Percentiles rank a stretch among this genome's conserved stretches.
Conservation (phyloP, 1,284 basidiomycete genomes). For the Takashimella koratensis region DNA sequence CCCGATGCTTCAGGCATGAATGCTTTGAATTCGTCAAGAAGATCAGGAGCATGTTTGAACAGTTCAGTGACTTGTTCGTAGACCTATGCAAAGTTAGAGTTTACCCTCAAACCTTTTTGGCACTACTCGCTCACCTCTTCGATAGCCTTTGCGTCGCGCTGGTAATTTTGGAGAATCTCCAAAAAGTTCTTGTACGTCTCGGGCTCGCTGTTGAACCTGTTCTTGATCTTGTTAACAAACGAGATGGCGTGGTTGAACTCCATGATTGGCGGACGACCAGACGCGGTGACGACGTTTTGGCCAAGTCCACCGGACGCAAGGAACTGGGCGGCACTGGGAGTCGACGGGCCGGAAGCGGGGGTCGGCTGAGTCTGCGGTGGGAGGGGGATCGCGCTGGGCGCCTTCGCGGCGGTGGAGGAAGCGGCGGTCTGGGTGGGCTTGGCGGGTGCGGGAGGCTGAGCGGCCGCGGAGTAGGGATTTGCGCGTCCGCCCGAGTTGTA, state of each 20-base stretch:
- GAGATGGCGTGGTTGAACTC: slow-evolving; percentile 98
- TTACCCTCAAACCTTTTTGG: too few species aligned
- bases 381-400: slow-evolving; percentile 16
- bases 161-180: slow-evolving; percentile 96
- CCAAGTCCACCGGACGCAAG: slow-evolving; percentile 27
- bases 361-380: slow-evolving; percentile 23
- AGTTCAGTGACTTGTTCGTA: slow-evolving; percentile 88
- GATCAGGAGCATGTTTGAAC: slow-evolving; percentile 88
- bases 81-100: too few species aligned
- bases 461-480: slow-evolving; percentile 12
- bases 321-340: slow-evolving; percentile 38
- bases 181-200: slow-evolving; percentile 98
- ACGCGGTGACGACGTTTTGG: not conserved
- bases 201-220: slow-evolving; percentile 82
- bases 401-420: slow-evolving; percentile 4
- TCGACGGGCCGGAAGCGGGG: slow-evolving; percentile 36
- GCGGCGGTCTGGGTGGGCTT: slow-evolving; percentile 4
- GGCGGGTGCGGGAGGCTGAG: slow-evolving; percentile 28
- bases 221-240: slow-evolving; percentile 99
- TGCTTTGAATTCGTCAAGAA: slow-evolving; percentile 92
- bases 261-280: slow-evolving; percentile 47
- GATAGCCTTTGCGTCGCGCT: slow-evolving; percentile 85
- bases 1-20: slow-evolving; percentile 71
- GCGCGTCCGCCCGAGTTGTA: slow-evolving; percentile 1
- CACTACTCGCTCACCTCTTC: slow-evolving; percentile 81